Evolutionary conservation across 768 basidiomycete species (phyloP).

Genomic region (Lactarius quietus): DNA sequence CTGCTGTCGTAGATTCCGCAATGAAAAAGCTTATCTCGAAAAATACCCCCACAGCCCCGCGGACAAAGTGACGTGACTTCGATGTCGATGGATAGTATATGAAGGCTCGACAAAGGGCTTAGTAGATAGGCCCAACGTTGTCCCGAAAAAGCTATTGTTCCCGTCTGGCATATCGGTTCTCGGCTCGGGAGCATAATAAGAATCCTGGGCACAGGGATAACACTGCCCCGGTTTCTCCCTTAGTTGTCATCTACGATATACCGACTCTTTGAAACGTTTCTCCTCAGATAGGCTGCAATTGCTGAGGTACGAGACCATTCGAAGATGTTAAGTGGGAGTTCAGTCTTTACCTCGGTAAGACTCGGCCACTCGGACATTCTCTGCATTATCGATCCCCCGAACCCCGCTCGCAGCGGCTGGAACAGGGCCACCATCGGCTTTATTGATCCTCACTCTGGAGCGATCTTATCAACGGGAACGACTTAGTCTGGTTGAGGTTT

Average conservation of each 20-base stretch:
- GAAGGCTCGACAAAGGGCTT: neutral
- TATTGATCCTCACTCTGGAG: too few species aligned
- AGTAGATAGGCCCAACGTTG: neutral
- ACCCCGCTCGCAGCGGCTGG: too few species aligned
- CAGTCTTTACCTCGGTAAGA: neutral
- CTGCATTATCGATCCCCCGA: too few species aligned
- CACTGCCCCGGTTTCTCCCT: neutral
- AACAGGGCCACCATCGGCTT: too few species aligned
- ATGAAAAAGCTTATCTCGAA: neutral
- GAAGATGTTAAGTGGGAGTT: neutral
- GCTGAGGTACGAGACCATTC: neutral
- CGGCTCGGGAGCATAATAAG: too few species aligned
- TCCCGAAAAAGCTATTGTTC: neutral
- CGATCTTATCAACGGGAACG: too few species aligned
- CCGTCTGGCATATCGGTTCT: too few species aligned
- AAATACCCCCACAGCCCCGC: neutral
- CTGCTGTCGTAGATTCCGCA: neutral
- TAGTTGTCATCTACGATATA: too few species aligned
- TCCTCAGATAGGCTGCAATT: neutral
- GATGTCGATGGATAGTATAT: neutral
- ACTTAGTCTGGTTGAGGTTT: neutral
- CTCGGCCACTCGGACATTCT: neutral
- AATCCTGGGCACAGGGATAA: neutral
- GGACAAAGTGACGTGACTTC: neutral
- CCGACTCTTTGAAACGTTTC: neutral